Conservation (phyloP, 2,329 filamentous ascomycete genomes). For the Trichoderma simmonsii region DNA sequence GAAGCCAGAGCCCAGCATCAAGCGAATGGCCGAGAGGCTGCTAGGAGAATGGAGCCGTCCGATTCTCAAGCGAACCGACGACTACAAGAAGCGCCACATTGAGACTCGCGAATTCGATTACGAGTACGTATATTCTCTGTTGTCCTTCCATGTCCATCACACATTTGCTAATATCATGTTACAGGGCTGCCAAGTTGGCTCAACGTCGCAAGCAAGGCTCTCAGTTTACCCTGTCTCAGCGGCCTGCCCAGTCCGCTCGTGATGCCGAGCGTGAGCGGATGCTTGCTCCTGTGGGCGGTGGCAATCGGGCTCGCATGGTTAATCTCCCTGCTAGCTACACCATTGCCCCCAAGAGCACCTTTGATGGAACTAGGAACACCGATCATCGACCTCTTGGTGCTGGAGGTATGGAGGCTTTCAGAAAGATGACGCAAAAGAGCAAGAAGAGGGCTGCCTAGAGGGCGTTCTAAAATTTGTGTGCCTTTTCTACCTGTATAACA, state of each 20-base stretch:
- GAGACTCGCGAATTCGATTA: conserved; percentile 63
- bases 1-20: conserved; percentile 82
- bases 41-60: conserved; percentile 93
- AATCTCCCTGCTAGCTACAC: conserved; percentile 57
- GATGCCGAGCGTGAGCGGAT: conserved; percentile 57
- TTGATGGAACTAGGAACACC: conserved; percentile 49
- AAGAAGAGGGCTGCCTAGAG: conserved; percentile 45
- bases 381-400: conserved; percentile 61
- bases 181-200: conserved; percentile 52
- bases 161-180: conserved; percentile 11
- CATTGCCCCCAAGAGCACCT: conserved; percentile 60
- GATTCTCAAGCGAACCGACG: conserved; percentile 88
- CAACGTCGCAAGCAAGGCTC: conserved; percentile 48
- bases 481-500: not conserved
- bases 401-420: conserved; percentile 62
- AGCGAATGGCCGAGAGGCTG: conserved; percentile 89
- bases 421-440: conserved; percentile 62
- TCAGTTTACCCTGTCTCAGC: conserved; percentile 50
- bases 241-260: conserved; percentile 41
- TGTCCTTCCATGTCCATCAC: not conserved
- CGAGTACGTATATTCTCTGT: conserved; percentile 46
- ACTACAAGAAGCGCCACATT: conserved; percentile 81
- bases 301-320: conserved; percentile 56
- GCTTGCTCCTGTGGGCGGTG: conserved; percentile 52
- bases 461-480: not conserved